Conservation (phyloP, 139 green algal genomes). For the Monoraphidium neglectum region DNA sequence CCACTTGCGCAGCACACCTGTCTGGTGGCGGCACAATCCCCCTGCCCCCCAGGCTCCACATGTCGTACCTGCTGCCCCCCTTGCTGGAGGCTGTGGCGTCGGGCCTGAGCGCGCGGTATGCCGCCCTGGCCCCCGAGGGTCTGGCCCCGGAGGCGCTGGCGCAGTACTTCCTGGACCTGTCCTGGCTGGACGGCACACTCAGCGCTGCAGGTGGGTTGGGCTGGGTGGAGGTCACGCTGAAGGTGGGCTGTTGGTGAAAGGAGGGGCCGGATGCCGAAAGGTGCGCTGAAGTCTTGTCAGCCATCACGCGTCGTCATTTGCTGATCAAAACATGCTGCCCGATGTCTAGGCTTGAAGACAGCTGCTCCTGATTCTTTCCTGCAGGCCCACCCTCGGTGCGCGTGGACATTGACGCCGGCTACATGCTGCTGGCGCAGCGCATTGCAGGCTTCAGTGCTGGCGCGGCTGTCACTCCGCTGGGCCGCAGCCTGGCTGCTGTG, state of each 20-base stretch:
- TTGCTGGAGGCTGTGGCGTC: conserved; percentile 13
- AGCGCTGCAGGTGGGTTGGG: conserved; percentile 15
- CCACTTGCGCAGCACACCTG: not conserved
- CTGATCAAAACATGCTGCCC: too few relatives aligned
- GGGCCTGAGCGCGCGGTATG: not conserved
- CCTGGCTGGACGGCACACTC: conserved; percentile 22
- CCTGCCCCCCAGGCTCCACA: not conserved
- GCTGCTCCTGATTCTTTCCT: not conserved
- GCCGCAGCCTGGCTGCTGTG: conserved; percentile 14
- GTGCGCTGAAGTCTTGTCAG: too few relatives aligned
- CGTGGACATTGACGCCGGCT: conserved; percentile 15
- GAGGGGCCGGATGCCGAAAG: too few relatives aligned
- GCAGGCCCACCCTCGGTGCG: conserved; percentile 7
- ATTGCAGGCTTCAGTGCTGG: conserved; percentile 5
- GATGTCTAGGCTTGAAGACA: not conserved
- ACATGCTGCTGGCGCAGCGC: conserved; percentile 16
- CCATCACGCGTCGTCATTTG: too few relatives aligned
- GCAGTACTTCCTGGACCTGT: conserved; percentile 33
- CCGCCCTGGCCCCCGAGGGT: not conserved
- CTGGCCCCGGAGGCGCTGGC: conserved; percentile 16
- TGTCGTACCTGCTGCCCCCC: conserved; percentile 9
- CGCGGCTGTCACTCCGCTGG: conserved; percentile 17
- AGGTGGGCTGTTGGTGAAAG: too few relatives aligned
- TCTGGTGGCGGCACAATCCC: too few relatives aligned
- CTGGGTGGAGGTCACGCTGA: too few relatives aligned